A percentile compares a stretch with the other conserved stretches of the same genome.
Evolutionary conservation across 257 asterid species (phyloP).

Genomic region (Solanum sejunctum): DNA sequence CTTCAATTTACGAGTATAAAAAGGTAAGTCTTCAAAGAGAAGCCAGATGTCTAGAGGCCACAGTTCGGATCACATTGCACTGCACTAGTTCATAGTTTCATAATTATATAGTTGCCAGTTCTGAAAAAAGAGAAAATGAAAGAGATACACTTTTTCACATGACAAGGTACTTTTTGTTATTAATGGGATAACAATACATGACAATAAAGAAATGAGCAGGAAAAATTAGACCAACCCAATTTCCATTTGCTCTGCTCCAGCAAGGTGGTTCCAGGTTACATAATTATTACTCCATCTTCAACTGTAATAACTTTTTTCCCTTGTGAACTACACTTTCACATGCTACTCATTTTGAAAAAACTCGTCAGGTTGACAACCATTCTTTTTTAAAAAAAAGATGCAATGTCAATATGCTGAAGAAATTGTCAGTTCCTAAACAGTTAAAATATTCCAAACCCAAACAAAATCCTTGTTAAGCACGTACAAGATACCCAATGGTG

Average conservation of each 20-base stretch:
- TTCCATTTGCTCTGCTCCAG: not conserved
- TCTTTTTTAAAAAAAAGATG: not conserved
- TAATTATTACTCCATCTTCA: not conserved
- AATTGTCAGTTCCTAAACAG: not conserved
- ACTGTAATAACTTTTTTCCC: not conserved
- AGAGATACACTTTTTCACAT: not conserved
- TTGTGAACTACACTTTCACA: not conserved
- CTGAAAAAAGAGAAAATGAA: not conserved
- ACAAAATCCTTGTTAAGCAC: not conserved
- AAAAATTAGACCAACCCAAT: not conserved
- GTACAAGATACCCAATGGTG: constrained; percentile 19
- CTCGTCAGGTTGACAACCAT: not conserved
- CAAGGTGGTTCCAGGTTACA: not conserved
- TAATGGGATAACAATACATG: not conserved
- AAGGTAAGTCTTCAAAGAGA: no score
- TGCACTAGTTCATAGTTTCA: not conserved
- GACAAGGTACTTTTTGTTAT: not conserved
- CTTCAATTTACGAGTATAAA: no score
- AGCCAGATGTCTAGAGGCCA: no score
- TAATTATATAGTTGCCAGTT: not conserved
- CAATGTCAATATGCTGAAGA: not conserved
- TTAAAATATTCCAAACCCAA: not conserved
- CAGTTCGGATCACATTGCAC: not conserved
- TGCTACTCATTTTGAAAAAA: not conserved
- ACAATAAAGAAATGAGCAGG: not conserved